Percentiles rank a stretch among this genome's conserved stretches.
Evolutionary conservation across 1,284 basidiomycete species (phyloP).

Genomic region (Fistulinella cinereoalba): DNA sequence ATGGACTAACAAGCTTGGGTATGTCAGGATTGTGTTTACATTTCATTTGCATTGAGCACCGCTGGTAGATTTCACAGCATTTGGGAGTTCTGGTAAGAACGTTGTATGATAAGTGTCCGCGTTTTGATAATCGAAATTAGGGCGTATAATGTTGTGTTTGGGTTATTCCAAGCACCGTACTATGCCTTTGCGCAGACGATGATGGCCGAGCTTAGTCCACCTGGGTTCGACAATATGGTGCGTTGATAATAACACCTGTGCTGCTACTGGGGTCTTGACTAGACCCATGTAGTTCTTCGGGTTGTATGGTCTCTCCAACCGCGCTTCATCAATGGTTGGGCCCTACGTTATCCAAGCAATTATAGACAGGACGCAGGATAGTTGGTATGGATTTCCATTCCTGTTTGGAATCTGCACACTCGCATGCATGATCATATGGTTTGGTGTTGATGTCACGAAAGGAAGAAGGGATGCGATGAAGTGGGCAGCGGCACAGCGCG

Average conservation of each 20-base stretch:
- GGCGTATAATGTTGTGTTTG: slow-evolving; percentile 28
- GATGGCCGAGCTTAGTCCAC: slow-evolving; percentile 83
- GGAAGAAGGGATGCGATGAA: slow-evolving; percentile 5
- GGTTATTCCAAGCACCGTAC: slow-evolving; percentile 80
- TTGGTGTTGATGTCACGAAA: slow-evolving; percentile 15
- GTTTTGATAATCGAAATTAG: slow-evolving; percentile 10
- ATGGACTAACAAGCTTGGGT: slow-evolving; percentile 75
- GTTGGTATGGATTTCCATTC: slow-evolving; percentile 80
- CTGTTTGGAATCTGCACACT: slow-evolving; percentile 67
- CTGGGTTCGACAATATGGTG: slow-evolving; percentile 81
- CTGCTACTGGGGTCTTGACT: neutral
- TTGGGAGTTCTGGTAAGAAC: slow-evolving; percentile 77
- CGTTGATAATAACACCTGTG: slow-evolving; percentile 3
- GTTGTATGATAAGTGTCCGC: neutral
- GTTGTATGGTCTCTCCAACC: slow-evolving; percentile 78
- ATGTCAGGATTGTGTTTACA: slow-evolving; percentile 12
- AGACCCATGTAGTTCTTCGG: slow-evolving; percentile 64
- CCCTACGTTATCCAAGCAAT: slow-evolving; percentile 80
- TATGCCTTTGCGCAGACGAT: slow-evolving; percentile 84
- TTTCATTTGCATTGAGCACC: neutral
- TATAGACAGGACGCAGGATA: slow-evolving; percentile 67
- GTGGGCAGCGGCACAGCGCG: neutral
- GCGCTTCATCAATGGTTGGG: slow-evolving; percentile 79
- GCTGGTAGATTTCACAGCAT: slow-evolving; percentile 65
- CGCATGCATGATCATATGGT: slow-evolving; percentile 47